Percentiles rank a stretch among this genome's conserved stretches.
Conservation (phyloP, 2,329 filamentous ascomycete species). For the Hortaea werneckii region DNA sequence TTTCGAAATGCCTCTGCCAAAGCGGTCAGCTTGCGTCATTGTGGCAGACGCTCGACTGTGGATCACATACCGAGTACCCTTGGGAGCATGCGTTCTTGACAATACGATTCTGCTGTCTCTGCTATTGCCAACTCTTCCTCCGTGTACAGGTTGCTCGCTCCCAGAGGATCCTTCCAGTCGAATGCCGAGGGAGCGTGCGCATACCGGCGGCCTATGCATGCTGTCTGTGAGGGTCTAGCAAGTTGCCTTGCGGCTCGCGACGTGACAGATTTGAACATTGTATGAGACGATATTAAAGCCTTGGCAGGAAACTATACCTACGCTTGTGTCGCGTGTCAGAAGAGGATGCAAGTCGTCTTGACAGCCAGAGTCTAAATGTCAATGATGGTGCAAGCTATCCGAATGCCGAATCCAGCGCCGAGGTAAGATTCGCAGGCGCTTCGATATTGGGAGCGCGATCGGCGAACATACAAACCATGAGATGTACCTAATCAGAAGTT, state of each 20-base stretch:
- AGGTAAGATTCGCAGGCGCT: neutral
- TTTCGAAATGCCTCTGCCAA: conserved; percentile 68
- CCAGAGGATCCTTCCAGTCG: conserved; percentile 86
- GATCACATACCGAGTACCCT: conserved; percentile 62
- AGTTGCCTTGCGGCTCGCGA: conserved; percentile 30
- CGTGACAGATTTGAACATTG: conserved; percentile 37
- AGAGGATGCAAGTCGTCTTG: neutral
- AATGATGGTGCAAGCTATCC: neutral
- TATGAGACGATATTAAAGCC: neutral
- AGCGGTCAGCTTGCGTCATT: too few relatives aligned
- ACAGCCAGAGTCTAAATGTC: neutral
- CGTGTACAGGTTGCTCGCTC: conserved; percentile 63
- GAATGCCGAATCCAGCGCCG: neutral
- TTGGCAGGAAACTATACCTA: neutral
- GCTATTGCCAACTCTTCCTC: conserved; percentile 85
- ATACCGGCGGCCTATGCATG: conserved; percentile 27
- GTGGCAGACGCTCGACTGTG: neutral
- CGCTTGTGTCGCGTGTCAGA: neutral
- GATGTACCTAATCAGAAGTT: too few relatives aligned
- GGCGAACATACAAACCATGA: too few relatives aligned
- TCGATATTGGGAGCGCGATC: too few relatives aligned
- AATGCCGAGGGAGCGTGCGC: conserved; percentile 45
- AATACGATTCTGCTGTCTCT: conserved; percentile 87
- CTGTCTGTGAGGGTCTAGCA: conserved; percentile 21
- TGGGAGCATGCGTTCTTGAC: conserved; percentile 78